Evolutionary conservation across 192 early-diverging fungal genomes (phyloP), one percentile per base, ranked within the genome.

Genomic region (Entophlyctis helioformis): DNA sequence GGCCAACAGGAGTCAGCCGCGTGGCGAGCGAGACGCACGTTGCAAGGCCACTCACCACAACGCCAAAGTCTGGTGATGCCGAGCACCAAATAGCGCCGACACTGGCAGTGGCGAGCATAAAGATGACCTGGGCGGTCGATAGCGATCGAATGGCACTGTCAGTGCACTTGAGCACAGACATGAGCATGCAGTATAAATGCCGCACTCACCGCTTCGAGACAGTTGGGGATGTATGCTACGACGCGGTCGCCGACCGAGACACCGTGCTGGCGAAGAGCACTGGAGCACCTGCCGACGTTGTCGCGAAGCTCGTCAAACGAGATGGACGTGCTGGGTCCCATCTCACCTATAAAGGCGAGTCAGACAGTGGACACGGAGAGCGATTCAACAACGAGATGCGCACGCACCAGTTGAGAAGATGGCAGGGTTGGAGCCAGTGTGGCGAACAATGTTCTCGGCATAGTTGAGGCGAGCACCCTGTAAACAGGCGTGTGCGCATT

Each of bases 51-150:
- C 59, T 61, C 67, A 77, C 89, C 19, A 80, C 69, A 15, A 78
- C 74, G 25, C 95, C 95, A 74, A 98, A 93, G 58, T 98, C 95
- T 6, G 89, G 87, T 10, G 89, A 90, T 22, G 88, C 83, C 3
- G 89, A 96, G 46, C 67, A 89, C 90, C 91, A 98, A 29, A 94
- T 82, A 15, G 88, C 89, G 24, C 94, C 91, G 42, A 91, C 69
- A 44, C 82, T 83, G 4, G 78, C 66, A 5, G 50, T 38, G 9
- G 65, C 65, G 8, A 67, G 44, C 48, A 62, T 57, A 40, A 53
- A 47, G 19, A 57, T 40, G 29, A 62, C 48, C 48, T 58, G 34
- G 6, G 16, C 29, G 29, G 29, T 8, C 4, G 29, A 31, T 11
- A 31, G 29, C 29, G 53, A 83, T 84, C 84, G 89, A 21, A 88